Conservation (phyloP, 129 eudicot species). For the Apium graveolens region DNA sequence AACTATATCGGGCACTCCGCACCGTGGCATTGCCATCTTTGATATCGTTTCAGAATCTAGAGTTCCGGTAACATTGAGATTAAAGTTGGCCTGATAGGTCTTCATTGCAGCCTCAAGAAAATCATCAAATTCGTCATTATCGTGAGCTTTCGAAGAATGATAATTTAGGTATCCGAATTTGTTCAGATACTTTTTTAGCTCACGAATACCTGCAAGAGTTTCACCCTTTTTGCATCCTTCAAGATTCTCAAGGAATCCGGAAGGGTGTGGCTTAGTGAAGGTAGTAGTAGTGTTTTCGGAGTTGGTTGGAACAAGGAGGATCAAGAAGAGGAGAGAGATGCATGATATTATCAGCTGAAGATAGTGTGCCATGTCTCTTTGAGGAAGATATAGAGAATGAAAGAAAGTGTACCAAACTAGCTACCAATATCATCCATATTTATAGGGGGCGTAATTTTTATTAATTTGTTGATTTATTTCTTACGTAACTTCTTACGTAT, state of each 20-base stretch:
- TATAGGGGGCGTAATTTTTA: too few relatives aligned
- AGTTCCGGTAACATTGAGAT: conserved; percentile 17
- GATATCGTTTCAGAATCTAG: conserved; percentile 16
- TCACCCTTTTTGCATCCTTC: conserved; percentile 19
- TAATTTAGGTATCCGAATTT: conserved; percentile 19
- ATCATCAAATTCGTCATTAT: conserved; percentile 15
- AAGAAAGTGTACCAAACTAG: not conserved
- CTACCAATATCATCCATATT: too few relatives aligned
- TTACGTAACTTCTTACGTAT: too few relatives aligned
- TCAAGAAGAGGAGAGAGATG: not conserved
- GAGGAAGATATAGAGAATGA: not conserved
- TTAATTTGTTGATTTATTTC: too few relatives aligned
- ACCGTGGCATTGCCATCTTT: conserved; percentile 17
- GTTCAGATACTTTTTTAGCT: conserved; percentile 18
- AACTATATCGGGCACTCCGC: conserved; percentile 21
- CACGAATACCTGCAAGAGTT: conserved; percentile 4
- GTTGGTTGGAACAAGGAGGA: not conserved
- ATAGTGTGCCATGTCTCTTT: not conserved
- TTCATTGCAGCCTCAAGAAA: conserved; percentile 17
- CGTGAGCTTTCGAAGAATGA: not conserved
- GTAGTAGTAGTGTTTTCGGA: not conserved
- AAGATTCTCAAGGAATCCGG: conserved; percentile 13
- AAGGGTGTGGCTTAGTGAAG: not conserved
- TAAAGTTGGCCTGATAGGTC: conserved; percentile 19
- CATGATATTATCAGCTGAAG: not conserved